phyloP scores from a whole-genome alignment of 2,329 filamentous ascomycete species.

The Sphaerostilbella broomeana region DNA sequence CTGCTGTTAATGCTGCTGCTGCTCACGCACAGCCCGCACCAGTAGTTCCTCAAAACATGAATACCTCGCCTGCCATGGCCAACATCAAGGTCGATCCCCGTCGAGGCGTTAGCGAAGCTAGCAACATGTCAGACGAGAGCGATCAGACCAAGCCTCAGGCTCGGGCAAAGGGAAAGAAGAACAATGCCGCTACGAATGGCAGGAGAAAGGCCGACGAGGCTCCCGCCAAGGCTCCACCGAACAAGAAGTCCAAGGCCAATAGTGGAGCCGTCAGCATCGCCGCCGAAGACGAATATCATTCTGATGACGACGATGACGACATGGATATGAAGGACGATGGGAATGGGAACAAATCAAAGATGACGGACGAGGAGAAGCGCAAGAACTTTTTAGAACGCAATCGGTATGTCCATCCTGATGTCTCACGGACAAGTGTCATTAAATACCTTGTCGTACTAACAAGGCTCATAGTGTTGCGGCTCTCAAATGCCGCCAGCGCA shows the following conservation, averaged over 20 bases:
- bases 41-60: conserved; percentile 28
- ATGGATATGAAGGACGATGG: conserved; percentile 49
- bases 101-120: conserved; percentile 60
- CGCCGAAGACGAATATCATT: conserved; percentile 32
- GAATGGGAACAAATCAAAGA: conserved; percentile 59
- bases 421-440: no score
- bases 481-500: conserved; percentile 91
- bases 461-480: conserved; percentile 68
- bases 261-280: conserved; percentile 16
- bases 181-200: conserved; percentile 50
- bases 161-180: conserved; percentile 65
- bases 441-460: conserved; percentile 9
- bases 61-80: conserved; percentile 46
- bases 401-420: conserved; percentile 60
- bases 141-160: conserved; percentile 60
- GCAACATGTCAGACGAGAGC: conserved; percentile 65
- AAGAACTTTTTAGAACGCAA: conserved; percentile 98
- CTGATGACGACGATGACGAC: conserved; percentile 49
- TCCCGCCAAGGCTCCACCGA: conserved; percentile 52
- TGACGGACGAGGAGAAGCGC: conserved; percentile 97
- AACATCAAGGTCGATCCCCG: conserved; percentile 41
- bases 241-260: conserved; percentile 62
- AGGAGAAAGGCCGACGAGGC: conserved; percentile 72
- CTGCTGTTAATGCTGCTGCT: conserved; percentile 44
- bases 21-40: conserved; percentile 44